These are phyloP conservation scores for Penicillium sp. DNA, from an alignment of 2,329 filamentous ascomycete genomes.

Conservation along the genomic window DNA sequence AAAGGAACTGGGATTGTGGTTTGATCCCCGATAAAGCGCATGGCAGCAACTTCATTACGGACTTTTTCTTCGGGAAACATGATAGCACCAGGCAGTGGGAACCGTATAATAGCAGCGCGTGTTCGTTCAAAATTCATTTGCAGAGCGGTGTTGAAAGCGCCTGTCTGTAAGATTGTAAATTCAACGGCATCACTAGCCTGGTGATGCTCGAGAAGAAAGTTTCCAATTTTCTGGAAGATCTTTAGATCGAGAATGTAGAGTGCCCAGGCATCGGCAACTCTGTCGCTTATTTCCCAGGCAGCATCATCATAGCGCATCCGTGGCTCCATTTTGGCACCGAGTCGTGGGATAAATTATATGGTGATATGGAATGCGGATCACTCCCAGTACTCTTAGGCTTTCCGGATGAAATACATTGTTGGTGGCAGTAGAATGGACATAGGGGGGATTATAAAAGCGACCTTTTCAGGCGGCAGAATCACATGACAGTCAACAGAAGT, in stretches of 20 bases:
- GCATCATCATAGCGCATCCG: not conserved
- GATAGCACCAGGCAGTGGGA: conserved; percentile 16
- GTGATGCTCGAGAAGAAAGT: not conserved
- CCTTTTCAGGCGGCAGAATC: too few relatives aligned
- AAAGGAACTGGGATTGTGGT: conserved; percentile 8
- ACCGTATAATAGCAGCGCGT: conserved; percentile 26
- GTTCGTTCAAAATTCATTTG: too few relatives aligned
- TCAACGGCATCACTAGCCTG: not conserved
- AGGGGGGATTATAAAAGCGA: too few relatives aligned
- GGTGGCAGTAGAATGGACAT: too few relatives aligned
- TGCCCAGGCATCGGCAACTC: not conserved
- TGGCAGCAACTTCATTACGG: conserved; percentile 12
- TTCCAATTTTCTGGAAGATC: not conserved
- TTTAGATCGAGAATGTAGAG: not conserved
- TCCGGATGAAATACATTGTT: too few relatives aligned
- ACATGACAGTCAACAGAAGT: too few relatives aligned
- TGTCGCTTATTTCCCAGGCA: not conserved
- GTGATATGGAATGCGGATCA: too few relatives aligned
- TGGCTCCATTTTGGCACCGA: not conserved
- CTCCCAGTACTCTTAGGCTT: too few relatives aligned
- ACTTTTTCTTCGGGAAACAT: conserved; percentile 30
- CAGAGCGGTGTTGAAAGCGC: too few relatives aligned
- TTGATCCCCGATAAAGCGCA: conserved; percentile 8
- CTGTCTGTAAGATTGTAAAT: too few relatives aligned
- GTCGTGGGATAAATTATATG: too few relatives aligned